Conservation (phyloP, 2,329 filamentous ascomycete genomes). For the Pseudocercospora fuligena region DNA sequence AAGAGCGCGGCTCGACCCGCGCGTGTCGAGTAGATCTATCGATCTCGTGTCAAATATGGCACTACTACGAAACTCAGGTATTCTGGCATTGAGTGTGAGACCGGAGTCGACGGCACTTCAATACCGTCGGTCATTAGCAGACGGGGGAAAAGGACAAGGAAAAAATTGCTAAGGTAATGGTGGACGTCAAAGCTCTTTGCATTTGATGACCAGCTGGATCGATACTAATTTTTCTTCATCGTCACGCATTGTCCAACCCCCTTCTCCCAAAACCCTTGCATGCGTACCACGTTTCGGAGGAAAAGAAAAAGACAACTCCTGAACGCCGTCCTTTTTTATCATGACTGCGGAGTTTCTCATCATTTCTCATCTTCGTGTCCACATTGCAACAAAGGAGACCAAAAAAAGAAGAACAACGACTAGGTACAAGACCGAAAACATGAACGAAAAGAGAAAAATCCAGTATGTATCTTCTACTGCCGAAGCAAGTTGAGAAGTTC, state of each 20-base stretch:
- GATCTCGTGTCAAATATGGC: neutral
- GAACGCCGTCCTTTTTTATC: conserved; percentile 10
- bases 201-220: conserved; percentile 7
- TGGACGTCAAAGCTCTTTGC: conserved; percentile 21
- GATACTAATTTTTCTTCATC: conserved; percentile 1
- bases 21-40: neutral
- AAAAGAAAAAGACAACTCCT: conserved; percentile 19
- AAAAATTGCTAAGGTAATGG: conserved; percentile 14
- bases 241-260: conserved; percentile 17
- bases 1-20: neutral
- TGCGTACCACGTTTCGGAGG: conserved; percentile 11
- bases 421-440: conserved; percentile 22
- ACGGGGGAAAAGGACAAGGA: conserved; percentile 5
- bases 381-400: conserved; percentile 23
- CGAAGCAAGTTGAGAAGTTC: conserved; percentile 17
- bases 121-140: conserved; percentile 1
- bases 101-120: neutral
- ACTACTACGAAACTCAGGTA: neutral
- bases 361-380: conserved; percentile 21
- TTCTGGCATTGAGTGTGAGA: neutral
- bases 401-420: conserved; percentile 15
- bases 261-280: conserved; percentile 11
- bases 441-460: conserved; percentile 18
- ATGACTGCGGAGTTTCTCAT: conserved; percentile 15
- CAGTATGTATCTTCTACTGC: conserved; percentile 20